phyloP scores from a whole-genome alignment of 192 early-diverging fungal species.

The Backusella parvicylindrica region DNA sequence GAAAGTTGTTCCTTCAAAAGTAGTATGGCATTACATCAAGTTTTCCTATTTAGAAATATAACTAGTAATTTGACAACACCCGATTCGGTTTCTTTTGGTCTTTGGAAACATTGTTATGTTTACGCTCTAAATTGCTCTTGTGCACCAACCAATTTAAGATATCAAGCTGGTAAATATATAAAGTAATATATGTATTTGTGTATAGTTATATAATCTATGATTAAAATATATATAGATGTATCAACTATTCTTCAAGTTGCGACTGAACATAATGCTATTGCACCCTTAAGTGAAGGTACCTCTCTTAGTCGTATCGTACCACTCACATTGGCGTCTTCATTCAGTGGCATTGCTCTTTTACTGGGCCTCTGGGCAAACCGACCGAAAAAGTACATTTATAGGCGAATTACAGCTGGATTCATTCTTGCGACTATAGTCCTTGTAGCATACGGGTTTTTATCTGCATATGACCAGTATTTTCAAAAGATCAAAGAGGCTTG shows the following conservation, averaged over 20 bases:
- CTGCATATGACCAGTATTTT: constrained; percentile 5
- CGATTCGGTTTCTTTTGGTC: constrained; percentile 7
- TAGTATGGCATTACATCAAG: constrained; percentile 6
- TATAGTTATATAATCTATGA: no score
- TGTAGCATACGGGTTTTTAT: neutral
- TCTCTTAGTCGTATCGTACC: neutral
- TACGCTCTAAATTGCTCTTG: constrained; percentile 11
- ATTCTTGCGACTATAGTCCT: neutral
- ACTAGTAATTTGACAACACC: constrained; percentile 4
- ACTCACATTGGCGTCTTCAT: neutral
- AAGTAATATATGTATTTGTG: no score
- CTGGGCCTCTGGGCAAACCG: neutral
- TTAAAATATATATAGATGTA: neutral
- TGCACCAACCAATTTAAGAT: constrained; percentile 2
- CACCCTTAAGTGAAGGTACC: neutral
- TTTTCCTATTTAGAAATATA: constrained; percentile 6
- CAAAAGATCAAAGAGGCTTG: constrained; percentile 7
- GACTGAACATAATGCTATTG: constrained; percentile 9
- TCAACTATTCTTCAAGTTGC: constrained; percentile 8
- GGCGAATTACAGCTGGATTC: neutral
- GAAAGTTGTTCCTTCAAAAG: constrained; percentile 3
- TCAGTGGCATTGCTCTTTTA: neutral
- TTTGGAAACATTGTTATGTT: constrained; percentile 7
- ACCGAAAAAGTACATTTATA: neutral
- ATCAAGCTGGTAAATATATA: constrained; percentile 6